Conservation (phyloP, 441 rosid species). For the Manihot esculenta region DNA sequence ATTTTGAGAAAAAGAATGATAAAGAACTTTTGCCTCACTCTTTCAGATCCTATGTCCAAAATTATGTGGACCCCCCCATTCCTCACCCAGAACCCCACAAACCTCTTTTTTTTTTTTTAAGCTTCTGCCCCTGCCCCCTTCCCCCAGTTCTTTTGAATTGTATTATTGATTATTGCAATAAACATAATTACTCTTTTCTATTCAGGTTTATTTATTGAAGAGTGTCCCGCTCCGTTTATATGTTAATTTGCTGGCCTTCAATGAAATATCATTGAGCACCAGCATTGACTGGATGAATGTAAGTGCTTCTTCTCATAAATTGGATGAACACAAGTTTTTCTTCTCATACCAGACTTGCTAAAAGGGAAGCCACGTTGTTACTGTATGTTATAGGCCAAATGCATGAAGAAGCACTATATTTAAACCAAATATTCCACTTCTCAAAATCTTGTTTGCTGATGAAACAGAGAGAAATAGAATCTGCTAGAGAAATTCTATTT, state of each 20-base stretch:
- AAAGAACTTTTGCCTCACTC: not conserved
- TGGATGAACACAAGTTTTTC: not conserved
- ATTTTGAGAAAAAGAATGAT: not conserved
- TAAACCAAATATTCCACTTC: no score
- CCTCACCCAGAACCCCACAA: not conserved
- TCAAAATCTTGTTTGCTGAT: no score
- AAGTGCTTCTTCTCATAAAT: conserved; percentile 27
- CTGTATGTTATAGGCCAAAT: not conserved
- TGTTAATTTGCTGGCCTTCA: conserved; percentile 56
- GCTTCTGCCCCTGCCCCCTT: not conserved
- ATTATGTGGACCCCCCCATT: not conserved
- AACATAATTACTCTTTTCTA: conserved; percentile 10
- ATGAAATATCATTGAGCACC: conserved; percentile 45
- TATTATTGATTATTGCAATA: not conserved
- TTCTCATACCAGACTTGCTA: not conserved
- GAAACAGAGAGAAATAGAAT: no score
- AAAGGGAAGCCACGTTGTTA: not conserved
- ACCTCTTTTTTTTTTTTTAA: not conserved
- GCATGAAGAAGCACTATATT: no score
- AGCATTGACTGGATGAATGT: conserved; percentile 77
- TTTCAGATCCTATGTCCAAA: conserved; percentile 2
- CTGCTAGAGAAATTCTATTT: no score
- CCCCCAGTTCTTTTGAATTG: not conserved
- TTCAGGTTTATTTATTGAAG: conserved; percentile 64
- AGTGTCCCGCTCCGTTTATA: conserved; percentile 65